Base-by-base conservation (phyloP, 441 rosid genomes). In the Manihot esculenta region DNA sequence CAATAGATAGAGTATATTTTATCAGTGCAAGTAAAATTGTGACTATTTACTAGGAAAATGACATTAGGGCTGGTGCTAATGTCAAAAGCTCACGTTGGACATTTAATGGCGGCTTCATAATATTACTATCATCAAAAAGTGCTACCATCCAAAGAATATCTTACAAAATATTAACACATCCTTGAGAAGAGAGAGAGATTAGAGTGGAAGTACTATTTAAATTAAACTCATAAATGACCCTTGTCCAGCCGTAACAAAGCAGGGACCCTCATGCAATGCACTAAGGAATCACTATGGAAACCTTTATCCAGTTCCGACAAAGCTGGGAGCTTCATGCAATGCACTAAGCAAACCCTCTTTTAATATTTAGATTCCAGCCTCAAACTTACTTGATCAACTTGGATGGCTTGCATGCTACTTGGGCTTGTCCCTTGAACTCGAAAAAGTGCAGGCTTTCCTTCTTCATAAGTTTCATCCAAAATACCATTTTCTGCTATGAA, bases 361-460 rank as follows among this genome's bases (percentile, higher is more conserved):
- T 1, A 58, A 10, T 30, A 15, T 58, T 65, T 54, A 60, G 67
- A 63, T 66, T 66, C 68, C 58, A 60, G 59, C 57, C 26, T 63
- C 50, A 50, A 73, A 81, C 81, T 80, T 87, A 90, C 99, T 67
- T 73, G 84, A 62, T 90, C 91, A 78, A 94, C 94, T 87, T 94
- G 99, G 78, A 94, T 81, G 7, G 95, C 97, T 79, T 92, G 97
- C 97, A 92, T 86, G 80, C 81, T 86, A 55, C 79, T 79, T 5
- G 89, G 88, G 74, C 86, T 80, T 58, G 86, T 85, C 72, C 99
- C 97, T 76, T 92, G 97, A 74, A 94, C 83, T 51, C 90, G 95
- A 79, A 92, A 92, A 38, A 94, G 87, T 49, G 97, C 92, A 9
- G 79, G 74, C 72, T 80, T 84, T 68, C 77, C 76, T 70, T 78